phyloP scores from a whole-genome alignment of 306 rosid genomes.

The Purshia tridentata region DNA sequence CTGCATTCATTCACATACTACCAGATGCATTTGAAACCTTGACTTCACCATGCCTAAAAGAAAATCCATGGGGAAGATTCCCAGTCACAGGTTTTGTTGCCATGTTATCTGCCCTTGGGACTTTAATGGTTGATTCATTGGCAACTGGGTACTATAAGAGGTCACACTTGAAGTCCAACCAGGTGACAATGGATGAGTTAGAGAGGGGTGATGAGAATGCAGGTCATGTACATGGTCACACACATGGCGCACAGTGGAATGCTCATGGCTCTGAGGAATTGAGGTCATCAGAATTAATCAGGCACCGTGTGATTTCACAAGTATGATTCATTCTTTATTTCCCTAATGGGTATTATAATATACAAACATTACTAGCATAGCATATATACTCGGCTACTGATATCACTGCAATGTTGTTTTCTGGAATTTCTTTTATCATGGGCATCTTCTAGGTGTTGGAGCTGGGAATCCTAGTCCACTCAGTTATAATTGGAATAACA shows the following conservation, averaged over 20 bases:
- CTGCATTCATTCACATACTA: constrained; percentile 68
- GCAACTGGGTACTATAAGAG: constrained; percentile 58
- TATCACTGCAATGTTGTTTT: background rate
- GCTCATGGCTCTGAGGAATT: constrained; percentile 49
- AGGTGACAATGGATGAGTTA: constrained; percentile 37
- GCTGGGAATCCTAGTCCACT: constrained; percentile 80
- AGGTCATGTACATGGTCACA: constrained; percentile 65
- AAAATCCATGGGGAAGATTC: constrained; percentile 56
- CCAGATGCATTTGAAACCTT: constrained; percentile 61
- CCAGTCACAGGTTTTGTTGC: constrained; percentile 64
- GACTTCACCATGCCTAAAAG: constrained; percentile 51
- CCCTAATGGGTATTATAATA: too few relatives aligned
- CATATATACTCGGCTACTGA: too few relatives aligned
- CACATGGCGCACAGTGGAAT: constrained; percentile 72
- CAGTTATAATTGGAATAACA: constrained; percentile 76
- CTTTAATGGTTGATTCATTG: constrained; percentile 65
- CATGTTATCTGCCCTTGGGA: constrained; percentile 58
- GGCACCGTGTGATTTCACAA: constrained; percentile 65
- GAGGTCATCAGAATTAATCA: constrained; percentile 42
- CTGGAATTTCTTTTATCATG: background rate
- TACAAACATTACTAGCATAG: too few relatives aligned
- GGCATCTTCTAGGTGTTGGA: constrained; percentile 57
- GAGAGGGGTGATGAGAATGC: constrained; percentile 39
- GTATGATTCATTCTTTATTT: constrained; percentile 31
- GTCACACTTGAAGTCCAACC: constrained; percentile 47